Evolutionary conservation across 371 early-diverging fungal genomes (phyloP), one percentile per base, ranked within the genome.

Genomic region (Mortierella sp.): DNA sequence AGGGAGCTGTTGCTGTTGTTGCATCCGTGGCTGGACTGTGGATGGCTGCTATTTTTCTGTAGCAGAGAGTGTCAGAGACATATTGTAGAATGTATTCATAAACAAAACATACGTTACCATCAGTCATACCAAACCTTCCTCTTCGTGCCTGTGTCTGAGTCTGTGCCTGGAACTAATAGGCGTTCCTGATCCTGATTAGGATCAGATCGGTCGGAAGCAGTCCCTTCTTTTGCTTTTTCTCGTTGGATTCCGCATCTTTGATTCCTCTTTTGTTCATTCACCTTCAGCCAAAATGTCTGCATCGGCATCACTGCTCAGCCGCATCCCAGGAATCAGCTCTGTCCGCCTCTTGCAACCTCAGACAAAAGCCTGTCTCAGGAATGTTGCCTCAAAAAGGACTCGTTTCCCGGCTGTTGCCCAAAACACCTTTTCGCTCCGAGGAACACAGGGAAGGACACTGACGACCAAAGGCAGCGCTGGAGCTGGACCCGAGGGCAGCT

Each of bases 271-370:
- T 48, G 50, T 24, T 16, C 68, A 47, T 26, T 52, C 54, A 14
- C n/a, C 42, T 65, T 76, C 11, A 14, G 21, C 42, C 60, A 19
- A 68, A 68, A 83, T 83, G 83, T 80, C 77, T 21, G 47, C 71
- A 3, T 76, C 75, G 42, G 55, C 42, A n/a, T 70, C 77, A 60
- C 50, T 80, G 65, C 77, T 65, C 26, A 71, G 77, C 47, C 47
- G 28, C 80, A 19, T 73, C 45, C 42, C 31, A 57, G 19, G 63
- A 77, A 77, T 70, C 52, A 58, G 28, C 13, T 28, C 77, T 54
- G 57, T 31, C 21, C 58, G 24, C 48, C 73, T 34, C 38, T 2
- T 34, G 52, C 50, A 73, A 3, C 34, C 34, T 28, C 50, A 47
- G 52, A 19, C 50, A 21, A 47, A 50, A 24, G 19, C 73, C 9